These are phyloP conservation scores for Tuber umbilicatum DNA, from an alignment of 495 filamentous ascomycete genomes.

Conservation along the genomic window DNA sequence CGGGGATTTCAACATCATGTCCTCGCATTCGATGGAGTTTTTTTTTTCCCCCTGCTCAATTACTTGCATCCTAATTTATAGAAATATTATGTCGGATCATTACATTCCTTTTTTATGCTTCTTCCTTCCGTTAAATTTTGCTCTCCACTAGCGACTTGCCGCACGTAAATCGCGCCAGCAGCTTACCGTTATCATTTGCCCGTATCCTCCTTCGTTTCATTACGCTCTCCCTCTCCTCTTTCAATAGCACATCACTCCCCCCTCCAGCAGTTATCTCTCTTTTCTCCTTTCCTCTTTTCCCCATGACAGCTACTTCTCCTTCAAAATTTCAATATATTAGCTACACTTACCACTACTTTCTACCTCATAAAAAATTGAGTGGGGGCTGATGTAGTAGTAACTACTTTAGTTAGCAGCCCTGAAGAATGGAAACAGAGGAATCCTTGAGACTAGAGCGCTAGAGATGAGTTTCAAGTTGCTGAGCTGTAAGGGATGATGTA, in stretches of 20 bases:
- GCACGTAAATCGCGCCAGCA: neutral
- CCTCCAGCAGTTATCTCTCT: neutral
- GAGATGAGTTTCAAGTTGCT: neutral
- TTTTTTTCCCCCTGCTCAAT: neutral
- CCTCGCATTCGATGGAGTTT: neutral
- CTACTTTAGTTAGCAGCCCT: neutral
- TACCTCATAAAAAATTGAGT: neutral
- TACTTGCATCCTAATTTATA: neutral
- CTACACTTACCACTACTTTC: neutral
- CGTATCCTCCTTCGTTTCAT: neutral
- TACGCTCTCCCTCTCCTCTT: neutral
- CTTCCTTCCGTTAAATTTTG: neutral
- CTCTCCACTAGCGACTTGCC: neutral
- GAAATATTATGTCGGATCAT: neutral
- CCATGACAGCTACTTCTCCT: neutral
- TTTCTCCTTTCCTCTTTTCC: neutral
- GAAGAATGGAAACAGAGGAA: neutral
- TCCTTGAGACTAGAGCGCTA: too few species aligned
- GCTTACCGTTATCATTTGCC: neutral
- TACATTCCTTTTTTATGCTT: neutral
- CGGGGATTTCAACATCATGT: neutral
- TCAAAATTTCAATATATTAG: neutral
- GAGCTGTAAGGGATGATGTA: too few species aligned
- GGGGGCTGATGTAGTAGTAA: neutral
- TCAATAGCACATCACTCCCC: neutral